These are phyloP conservation scores for Aspergillus fumigatus DNA, from an alignment of 2,329 filamentous ascomycete species.

Conservation along the genomic window DNA sequence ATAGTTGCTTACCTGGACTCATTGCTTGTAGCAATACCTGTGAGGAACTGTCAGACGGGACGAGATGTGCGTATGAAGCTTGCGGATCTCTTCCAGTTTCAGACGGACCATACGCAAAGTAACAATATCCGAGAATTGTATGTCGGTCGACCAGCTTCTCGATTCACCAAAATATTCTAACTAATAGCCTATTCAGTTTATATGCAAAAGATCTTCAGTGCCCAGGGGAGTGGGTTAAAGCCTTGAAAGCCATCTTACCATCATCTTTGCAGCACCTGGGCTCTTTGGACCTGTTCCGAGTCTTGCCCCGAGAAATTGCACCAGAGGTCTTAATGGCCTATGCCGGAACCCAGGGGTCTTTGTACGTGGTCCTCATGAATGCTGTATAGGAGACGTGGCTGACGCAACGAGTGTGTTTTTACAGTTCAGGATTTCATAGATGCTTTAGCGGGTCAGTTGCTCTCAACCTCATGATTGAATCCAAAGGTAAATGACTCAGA, in stretches of 20 bases:
- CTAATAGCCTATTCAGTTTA: conserved; percentile 25
- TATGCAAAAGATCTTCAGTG: conserved; percentile 34
- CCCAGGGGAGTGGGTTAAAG: conserved; percentile 27
- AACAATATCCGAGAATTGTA: conserved; percentile 15
- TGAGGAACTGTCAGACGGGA: conserved; percentile 31
- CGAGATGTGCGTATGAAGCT: conserved; percentile 31
- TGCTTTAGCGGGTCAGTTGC: conserved; percentile 36
- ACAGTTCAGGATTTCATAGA: conserved; percentile 33
- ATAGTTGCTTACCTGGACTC: not conserved
- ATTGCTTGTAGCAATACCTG: conserved; percentile 23
- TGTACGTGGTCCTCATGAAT: conserved; percentile 13
- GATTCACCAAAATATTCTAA: not conserved
- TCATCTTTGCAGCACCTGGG: conserved; percentile 30
- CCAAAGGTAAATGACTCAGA: conserved; percentile 19
- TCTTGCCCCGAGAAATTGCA: conserved; percentile 28
- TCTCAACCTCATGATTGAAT: conserved; percentile 31
- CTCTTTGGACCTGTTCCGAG: conserved; percentile 31
- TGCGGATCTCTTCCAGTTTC: conserved; percentile 23
- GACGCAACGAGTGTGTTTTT: not conserved
- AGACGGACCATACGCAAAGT: conserved; percentile 1
- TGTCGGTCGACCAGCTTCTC: conserved; percentile 11
- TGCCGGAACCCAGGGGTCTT: conserved; percentile 30
- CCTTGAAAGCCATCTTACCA: conserved; percentile 26
- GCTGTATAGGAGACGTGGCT: not conserved
- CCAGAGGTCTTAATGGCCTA: conserved; percentile 38